Percentiles rank a stretch among this genome's conserved stretches.
These are phyloP conservation scores for Neotropicomus parvogracilis DNA, from an alignment of 1,284 basidiomycete species.

Conservation along the genomic window DNA sequence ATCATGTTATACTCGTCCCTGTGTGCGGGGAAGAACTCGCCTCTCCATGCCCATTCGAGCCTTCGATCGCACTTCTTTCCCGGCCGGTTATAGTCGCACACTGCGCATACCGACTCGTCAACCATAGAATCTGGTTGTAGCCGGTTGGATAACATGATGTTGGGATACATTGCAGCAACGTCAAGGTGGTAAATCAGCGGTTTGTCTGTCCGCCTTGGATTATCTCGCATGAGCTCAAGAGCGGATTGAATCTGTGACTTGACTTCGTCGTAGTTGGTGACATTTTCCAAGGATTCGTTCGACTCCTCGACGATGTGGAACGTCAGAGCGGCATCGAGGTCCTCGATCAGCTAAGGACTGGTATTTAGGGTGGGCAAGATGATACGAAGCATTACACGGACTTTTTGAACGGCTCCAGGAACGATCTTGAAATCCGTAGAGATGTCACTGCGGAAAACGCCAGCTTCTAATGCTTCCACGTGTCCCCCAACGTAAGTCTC, in stretches of 20 bases:
- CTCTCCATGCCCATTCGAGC: constrained; percentile 98
- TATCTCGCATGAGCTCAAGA: constrained; percentile 89
- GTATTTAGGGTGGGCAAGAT: constrained; percentile 2
- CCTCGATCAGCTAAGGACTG: constrained; percentile 75
- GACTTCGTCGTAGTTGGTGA: constrained; percentile 96
- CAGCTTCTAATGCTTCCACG: constrained; percentile 97
- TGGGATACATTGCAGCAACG: constrained; percentile 99
- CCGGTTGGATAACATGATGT: constrained; percentile 99
- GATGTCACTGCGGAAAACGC: constrained; percentile 97
- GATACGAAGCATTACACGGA: constrained; percentile 32
- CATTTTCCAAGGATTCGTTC: constrained; percentile 73
- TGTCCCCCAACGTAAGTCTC: constrained; percentile 99
- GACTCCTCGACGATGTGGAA: constrained; percentile 93
- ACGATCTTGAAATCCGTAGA: constrained; percentile 94
- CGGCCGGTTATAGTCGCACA: constrained; percentile 97
- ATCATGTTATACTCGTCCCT: constrained; percentile 99
- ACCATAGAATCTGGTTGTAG: constrained; percentile 98
- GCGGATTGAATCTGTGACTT: constrained; percentile 75
- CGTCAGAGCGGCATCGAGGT: constrained; percentile 86
- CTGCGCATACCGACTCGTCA: constrained; percentile 94
- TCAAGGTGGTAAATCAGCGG: constrained; percentile 99
- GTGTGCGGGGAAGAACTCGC: constrained; percentile 97
- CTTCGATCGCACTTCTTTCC: constrained; percentile 94
- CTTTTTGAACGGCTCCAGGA: constrained; percentile 83
- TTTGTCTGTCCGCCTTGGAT: constrained; percentile 83